These are phyloP conservation scores for Cutaneotrichosporon sp. DNA, from an alignment of 1,284 basidiomycete genomes.

Conservation along the genomic window DNA sequence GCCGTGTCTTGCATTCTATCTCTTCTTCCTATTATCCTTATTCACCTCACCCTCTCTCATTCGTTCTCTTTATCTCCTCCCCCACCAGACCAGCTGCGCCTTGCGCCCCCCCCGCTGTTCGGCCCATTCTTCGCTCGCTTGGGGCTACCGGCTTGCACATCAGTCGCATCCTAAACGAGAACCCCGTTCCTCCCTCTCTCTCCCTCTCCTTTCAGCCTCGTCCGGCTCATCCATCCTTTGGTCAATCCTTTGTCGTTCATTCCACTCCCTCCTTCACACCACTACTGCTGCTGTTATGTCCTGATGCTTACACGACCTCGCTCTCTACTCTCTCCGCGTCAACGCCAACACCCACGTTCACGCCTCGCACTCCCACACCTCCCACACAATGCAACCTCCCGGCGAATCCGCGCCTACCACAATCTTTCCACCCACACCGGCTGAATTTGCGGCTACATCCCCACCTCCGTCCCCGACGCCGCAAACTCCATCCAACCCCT, in stretches of 20 bases:
- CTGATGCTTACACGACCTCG: neutral
- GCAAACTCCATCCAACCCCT: neutral
- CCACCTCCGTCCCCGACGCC: neutral
- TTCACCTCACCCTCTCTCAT: no score
- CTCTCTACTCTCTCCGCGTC: neutral
- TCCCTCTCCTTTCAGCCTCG: neutral
- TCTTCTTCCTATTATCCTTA: no score
- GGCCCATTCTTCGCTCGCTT: no score
- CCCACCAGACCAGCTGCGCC: no score
- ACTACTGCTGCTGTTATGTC: neutral
- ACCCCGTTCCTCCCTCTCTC: neutral
- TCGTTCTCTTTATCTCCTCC: no score
- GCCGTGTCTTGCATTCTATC: no score
- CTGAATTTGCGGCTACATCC: no score
- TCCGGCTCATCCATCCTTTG: neutral
- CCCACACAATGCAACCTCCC: neutral
- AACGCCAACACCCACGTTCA: neutral
- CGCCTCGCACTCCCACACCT: no score
- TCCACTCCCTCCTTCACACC: neutral
- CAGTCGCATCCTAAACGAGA: no score
- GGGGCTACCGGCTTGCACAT: no score
- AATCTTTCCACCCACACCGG: neutral
- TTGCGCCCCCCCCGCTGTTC: no score
- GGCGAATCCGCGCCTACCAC: neutral
- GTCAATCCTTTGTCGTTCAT: neutral